These are phyloP conservation scores for Epithele typhae DNA, from an alignment of 768 basidiomycete genomes.

Conservation along the genomic window DNA sequence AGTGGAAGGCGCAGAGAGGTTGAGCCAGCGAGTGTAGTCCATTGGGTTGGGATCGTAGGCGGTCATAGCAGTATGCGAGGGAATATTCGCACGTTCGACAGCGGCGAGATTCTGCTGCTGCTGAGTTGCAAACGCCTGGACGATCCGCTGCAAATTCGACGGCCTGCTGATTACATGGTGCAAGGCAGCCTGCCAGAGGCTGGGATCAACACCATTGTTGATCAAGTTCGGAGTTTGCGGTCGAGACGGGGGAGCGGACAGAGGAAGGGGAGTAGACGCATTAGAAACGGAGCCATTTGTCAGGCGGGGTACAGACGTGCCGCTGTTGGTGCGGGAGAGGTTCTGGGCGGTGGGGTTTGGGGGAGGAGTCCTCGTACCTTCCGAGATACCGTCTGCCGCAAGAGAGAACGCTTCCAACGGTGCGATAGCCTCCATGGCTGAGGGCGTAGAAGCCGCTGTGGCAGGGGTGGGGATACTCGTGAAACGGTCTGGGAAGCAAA, in stretches of 20 bases:
- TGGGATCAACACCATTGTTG: conserved; percentile 32
- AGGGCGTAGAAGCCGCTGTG: conserved; percentile 33
- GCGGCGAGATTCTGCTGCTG: conserved; percentile 8
- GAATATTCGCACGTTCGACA: not conserved
- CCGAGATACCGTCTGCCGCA: conserved; percentile 1
- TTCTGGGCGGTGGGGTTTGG: conserved; percentile 1
- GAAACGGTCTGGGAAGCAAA: conserved; percentile 31
- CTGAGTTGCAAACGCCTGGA: conserved; percentile 23
- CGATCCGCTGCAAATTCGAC: conserved; percentile 52
- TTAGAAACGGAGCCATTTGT: not conserved
- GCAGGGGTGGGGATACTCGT: conserved; percentile 45
- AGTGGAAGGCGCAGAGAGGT: conserved; percentile 12
- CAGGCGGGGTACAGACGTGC: conserved; percentile 1
- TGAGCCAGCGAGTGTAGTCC: conserved; percentile 16
- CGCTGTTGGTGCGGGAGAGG: conserved; percentile 4
- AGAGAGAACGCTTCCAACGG: conserved; percentile 28
- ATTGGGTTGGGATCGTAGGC: conserved; percentile 8
- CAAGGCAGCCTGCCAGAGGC: conserved; percentile 45
- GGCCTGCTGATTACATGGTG: conserved; percentile 48
- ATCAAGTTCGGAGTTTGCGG: conserved; percentile 8
- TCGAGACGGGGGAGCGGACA: conserved; percentile 1
- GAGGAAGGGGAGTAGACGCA: not conserved
- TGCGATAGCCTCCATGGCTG: conserved; percentile 18
- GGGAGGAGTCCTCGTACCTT: not conserved
- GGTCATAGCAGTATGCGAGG: conserved; percentile 1